Percentiles rank a stretch among this genome's conserved stretches.
These are phyloP conservation scores for Leishmania amazonensis DNA, from an alignment of 208 protist species.

Conservation along the genomic window DNA sequence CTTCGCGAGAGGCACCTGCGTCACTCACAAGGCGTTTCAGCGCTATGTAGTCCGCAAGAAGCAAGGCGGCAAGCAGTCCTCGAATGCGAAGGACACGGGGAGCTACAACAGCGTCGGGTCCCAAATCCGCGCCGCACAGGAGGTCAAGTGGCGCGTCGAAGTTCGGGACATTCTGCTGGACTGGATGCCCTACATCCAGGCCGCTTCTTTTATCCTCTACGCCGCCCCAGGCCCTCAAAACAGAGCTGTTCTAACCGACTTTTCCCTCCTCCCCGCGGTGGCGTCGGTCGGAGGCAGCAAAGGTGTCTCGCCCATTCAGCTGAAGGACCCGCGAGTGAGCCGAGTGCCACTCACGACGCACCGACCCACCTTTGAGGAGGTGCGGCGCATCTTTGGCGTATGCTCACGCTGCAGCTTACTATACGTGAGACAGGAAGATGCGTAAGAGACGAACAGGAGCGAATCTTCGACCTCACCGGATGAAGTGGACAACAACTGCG, in stretches of 20 bases:
- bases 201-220: conserved; percentile 77
- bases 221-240: conserved; percentile 88
- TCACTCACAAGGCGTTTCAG: conserved; percentile 88
- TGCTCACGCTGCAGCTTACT: conserved; percentile 54
- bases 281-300: conserved; percentile 14
- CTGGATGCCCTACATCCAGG: conserved; percentile 78
- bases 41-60: conserved; percentile 94
- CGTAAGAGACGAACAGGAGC: neutral
- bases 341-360: conserved; percentile 86
- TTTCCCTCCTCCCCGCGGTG: conserved; percentile 30
- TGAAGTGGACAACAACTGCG: neutral
- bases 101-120: conserved; percentile 85
- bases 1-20: conserved; percentile 52
- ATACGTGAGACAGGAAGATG: conserved; percentile 35
- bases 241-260: conserved; percentile 73
- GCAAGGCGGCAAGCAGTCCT: conserved; percentile 91
- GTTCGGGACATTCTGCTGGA: conserved; percentile 73
- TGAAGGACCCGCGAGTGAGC: conserved; percentile 74
- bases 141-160: conserved; percentile 84
- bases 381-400: conserved; percentile 69
- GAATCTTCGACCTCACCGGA: no score
- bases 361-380: conserved; percentile 81
- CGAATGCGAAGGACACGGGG: conserved; percentile 71
- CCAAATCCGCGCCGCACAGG: conserved; percentile 85
- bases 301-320: conserved; percentile 53